Conservation (phyloP, 164 flowering plant genomes). For the Stephania yunnanensis region DNA sequence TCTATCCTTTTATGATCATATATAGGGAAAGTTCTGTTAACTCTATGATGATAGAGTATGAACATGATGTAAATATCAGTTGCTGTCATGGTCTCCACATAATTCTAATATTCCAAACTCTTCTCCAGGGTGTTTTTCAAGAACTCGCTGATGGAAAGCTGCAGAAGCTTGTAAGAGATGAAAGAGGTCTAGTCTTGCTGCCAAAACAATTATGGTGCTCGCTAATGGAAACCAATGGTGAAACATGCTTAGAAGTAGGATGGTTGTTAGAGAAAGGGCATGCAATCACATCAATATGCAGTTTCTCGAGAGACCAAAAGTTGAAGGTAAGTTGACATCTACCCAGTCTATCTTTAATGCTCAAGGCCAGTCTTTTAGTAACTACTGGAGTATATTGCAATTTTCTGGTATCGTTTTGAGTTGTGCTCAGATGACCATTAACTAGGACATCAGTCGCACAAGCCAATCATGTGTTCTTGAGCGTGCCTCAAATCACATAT, state of each 20-base stretch:
- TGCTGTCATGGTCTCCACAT: not conserved
- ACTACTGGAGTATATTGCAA: not conserved
- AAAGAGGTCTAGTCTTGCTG: slow-evolving; percentile 39
- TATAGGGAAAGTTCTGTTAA: not conserved
- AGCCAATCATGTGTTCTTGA: too few relatives aligned
- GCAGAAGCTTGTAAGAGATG: slow-evolving; percentile 39
- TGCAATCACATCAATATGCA: slow-evolving; percentile 67
- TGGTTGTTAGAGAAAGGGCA: slow-evolving; percentile 59
- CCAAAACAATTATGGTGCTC: slow-evolving; percentile 88
- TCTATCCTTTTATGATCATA: too few relatives aligned
- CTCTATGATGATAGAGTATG: not conserved
- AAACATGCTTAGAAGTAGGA: slow-evolving; percentile 55
- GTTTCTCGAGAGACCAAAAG: slow-evolving; percentile 41
- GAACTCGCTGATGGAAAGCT: slow-evolving; percentile 35
- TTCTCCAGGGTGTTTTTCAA: slow-evolving; percentile 36
- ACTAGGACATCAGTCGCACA: too few relatives aligned
- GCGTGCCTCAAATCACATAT: too few relatives aligned
- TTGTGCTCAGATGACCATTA: too few relatives aligned
- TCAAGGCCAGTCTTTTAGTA: not conserved
- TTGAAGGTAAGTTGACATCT: slow-evolving; percentile 53
- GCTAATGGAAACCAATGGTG: slow-evolving; percentile 40
- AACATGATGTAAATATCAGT: not conserved
- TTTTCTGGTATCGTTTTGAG: not conserved
- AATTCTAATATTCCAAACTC: not conserved
- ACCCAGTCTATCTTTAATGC: not conserved